These are phyloP conservation scores for Rhizopogon vesiculosus DNA, from an alignment of 768 basidiomycete species.

Conservation along the genomic window DNA sequence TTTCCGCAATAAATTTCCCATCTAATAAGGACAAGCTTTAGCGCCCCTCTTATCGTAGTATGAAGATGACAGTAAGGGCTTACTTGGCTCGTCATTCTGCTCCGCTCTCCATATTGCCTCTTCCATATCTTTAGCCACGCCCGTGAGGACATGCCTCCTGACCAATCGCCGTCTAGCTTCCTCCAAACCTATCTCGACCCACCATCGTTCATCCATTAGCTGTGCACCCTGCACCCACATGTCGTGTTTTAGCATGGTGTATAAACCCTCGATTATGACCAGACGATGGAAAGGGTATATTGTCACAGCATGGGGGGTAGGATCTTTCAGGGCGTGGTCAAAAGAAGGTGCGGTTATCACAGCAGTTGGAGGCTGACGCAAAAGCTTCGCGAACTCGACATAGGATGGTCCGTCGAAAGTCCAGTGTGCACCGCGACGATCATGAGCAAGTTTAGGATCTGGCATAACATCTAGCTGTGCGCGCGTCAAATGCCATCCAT, in stretches of 20 bases:
- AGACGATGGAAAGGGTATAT: slow-evolving; percentile 68
- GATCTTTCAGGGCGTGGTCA: slow-evolving; percentile 86
- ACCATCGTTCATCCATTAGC: slow-evolving; percentile 76
- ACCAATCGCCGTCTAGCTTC: slow-evolving; percentile 60
- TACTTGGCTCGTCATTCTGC: slow-evolving; percentile 76
- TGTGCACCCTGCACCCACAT: slow-evolving; percentile 68
- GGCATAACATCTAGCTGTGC: slow-evolving; percentile 71
- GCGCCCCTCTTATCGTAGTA: no score
- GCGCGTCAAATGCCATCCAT: slow-evolving; percentile 93
- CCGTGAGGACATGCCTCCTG: slow-evolving; percentile 71
- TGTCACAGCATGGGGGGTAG: slow-evolving; percentile 50
- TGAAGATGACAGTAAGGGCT: slow-evolving; percentile 9
- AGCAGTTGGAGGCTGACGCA: slow-evolving; percentile 36
- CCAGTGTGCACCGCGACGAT: slow-evolving; percentile 83
- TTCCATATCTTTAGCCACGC: slow-evolving; percentile 59
- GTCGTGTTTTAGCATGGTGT: slow-evolving; percentile 51
- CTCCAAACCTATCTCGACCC: slow-evolving; percentile 52
- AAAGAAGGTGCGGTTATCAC: slow-evolving; percentile 75
- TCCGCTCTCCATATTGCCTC: slow-evolving; percentile 70
- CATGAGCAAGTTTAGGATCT: slow-evolving; percentile 73
- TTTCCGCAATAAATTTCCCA: slow-evolving; percentile 32
- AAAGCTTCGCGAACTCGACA: slow-evolving; percentile 54
- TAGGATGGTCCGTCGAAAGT: slow-evolving; percentile 83
- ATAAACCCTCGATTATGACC: slow-evolving; percentile 85
- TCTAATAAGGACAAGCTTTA: slow-evolving; percentile 24